Conservation (phyloP, 805 yeast genomes). For the Maudiozyma pseudohumilis region DNA sequence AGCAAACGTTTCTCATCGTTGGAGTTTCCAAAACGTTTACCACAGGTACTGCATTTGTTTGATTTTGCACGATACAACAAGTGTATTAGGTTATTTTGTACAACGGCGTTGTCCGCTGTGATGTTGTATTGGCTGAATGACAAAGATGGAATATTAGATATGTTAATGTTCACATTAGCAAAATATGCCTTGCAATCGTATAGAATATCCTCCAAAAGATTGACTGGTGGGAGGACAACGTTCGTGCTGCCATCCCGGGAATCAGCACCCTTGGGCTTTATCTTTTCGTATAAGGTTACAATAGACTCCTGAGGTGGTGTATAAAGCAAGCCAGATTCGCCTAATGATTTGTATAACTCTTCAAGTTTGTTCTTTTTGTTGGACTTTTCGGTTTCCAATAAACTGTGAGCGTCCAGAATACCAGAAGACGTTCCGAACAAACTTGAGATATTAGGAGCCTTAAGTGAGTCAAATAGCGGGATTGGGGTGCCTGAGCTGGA, state of each 20-base stretch:
- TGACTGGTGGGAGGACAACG: constrained; percentile 17
- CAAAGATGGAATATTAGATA: constrained; percentile 22
- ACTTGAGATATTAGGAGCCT: constrained; percentile 8
- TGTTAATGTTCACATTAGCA: constrained; percentile 22
- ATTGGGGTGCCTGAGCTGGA: constrained; percentile 1
- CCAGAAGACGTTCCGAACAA: constrained; percentile 14
- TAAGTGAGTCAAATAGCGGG: constrained; percentile 3
- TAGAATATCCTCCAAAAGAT: constrained; percentile 18
- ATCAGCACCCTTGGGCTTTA: constrained; percentile 8
- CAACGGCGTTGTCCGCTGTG: constrained; percentile 18
- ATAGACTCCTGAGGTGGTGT: constrained; percentile 24
- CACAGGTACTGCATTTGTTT: constrained; percentile 81
- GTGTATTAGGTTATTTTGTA: constrained; percentile 24
- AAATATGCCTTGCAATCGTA: constrained; percentile 26
- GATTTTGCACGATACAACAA: constrained; percentile 37
- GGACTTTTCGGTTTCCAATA: constrained; percentile 12
- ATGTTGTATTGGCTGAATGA: constrained; percentile 30
- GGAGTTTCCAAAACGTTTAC: constrained; percentile 67
- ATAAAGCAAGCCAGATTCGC: constrained; percentile 17
- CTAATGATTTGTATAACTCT: constrained; percentile 15
- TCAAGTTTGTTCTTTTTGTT: constrained; percentile 14
- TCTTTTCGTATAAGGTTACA: constrained; percentile 18
- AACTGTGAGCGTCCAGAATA: constrained; percentile 9
- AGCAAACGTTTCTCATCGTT: constrained; percentile 42
- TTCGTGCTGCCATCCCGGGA: not conserved